These are phyloP conservation scores for Pythium chondricola DNA, from an alignment of 352 stramenopile species.

Conservation along the genomic window DNA sequence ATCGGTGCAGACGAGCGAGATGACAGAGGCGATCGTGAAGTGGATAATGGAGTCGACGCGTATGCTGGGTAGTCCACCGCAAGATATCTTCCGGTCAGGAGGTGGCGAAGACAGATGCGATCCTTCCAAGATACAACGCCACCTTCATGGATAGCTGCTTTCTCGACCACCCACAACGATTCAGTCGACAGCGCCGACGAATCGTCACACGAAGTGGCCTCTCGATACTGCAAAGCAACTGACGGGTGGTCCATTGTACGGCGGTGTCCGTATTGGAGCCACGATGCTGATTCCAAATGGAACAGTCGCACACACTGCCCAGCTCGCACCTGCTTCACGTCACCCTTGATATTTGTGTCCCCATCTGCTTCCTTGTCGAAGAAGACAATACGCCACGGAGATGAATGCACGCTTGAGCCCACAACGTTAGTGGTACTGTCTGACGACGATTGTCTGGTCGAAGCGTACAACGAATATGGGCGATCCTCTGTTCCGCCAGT, in stretches of 20 bases:
- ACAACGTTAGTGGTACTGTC: conserved; percentile 38
- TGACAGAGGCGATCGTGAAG: conserved; percentile 17
- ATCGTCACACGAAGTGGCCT: conserved; percentile 21
- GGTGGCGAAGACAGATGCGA: conserved; percentile 39
- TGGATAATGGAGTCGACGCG: conserved; percentile 11
- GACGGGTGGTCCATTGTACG: conserved; percentile 2
- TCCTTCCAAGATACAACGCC: conserved; percentile 52
- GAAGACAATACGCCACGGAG: conserved; percentile 46
- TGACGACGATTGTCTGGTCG: conserved; percentile 29
- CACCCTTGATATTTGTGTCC: too few species aligned
- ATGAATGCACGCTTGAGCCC: conserved; percentile 48
- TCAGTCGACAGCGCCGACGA: conserved; percentile 31
- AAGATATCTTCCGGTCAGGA: conserved; percentile 54
- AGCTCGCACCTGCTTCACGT: conserved; percentile 28
- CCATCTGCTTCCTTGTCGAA: conserved; percentile 38
- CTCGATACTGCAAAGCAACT: conserved; percentile 40
- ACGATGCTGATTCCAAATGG: conserved; percentile 61
- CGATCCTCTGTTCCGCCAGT: conserved; percentile 39
- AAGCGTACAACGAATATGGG: conserved; percentile 57
- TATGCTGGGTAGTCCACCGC: conserved; percentile 16
- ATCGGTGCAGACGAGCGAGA: conserved; percentile 3
- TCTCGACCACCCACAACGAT: conserved; percentile 61
- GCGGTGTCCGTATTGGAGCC: conserved; percentile 32
- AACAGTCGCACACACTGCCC: conserved; percentile 53
- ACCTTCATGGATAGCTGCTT: conserved; percentile 39